Evolutionary conservation across 371 early-diverging fungal species (phyloP).

Genomic region (Saksenaea vasiformis): DNA sequence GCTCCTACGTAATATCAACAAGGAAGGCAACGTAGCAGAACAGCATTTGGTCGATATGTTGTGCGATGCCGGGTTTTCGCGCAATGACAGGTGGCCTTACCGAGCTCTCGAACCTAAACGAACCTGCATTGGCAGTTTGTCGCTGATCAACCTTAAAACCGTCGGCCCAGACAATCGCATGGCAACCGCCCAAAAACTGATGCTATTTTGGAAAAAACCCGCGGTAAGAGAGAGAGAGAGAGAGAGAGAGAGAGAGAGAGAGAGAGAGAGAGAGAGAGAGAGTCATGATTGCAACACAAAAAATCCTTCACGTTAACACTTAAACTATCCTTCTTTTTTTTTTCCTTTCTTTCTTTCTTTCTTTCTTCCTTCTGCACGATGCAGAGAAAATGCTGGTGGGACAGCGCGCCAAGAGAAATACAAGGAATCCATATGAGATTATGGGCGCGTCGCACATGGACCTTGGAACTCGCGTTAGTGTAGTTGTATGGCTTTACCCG

Average conservation of each 20-base stretch:
- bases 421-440: slow-evolving; percentile 56
- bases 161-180: slow-evolving; percentile 42
- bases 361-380: not conserved
- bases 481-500: not conserved
- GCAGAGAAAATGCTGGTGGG: slow-evolving; percentile 83
- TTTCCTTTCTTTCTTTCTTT: not conserved
- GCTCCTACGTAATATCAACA: slow-evolving; percentile 59
- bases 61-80: slow-evolving; percentile 67
- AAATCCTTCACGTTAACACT: not conserved
- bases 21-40: slow-evolving; percentile 66
- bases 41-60: slow-evolving; percentile 77
- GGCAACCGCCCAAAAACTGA: slow-evolving; percentile 67
- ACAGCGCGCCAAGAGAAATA: slow-evolving; percentile 59
- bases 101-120: slow-evolving; percentile 64
- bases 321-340: not conserved
- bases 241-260: no score
- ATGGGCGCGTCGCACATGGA: slow-evolving; percentile 78
- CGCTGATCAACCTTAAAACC: slow-evolving; percentile 61
- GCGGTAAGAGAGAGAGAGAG: no score
- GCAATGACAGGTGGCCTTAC: slow-evolving; percentile 68
- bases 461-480: slow-evolving; percentile 52
- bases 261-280: no score
- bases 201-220: slow-evolving; percentile 77
- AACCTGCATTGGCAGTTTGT: slow-evolving; percentile 63
- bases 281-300: no score